phyloP scores from a whole-genome alignment of 1,139 yeast species.

The Yamadazyma mexicana region DNA sequence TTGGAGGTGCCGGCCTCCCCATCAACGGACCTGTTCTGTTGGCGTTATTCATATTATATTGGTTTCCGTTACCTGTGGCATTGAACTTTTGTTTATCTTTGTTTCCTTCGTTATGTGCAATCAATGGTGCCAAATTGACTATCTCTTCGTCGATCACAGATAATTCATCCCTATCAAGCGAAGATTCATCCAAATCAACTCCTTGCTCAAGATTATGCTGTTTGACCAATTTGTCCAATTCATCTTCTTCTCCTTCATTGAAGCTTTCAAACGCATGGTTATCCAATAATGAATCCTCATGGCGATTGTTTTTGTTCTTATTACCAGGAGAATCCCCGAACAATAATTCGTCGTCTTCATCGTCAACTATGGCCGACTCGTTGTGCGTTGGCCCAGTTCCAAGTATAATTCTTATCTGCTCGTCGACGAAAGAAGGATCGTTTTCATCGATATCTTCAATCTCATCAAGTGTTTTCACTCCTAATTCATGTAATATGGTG shows the following conservation, averaged over 20 bases:
- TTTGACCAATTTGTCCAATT: constrained; percentile 35
- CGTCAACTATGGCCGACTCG: constrained; percentile 20
- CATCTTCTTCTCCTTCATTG: constrained; percentile 42
- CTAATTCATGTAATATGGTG: constrained; percentile 39
- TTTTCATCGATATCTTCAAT: constrained; percentile 38
- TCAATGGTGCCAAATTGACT: constrained; percentile 40
- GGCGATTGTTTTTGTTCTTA: constrained; percentile 9
- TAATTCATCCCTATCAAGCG: constrained; percentile 21
- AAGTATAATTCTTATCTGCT: constrained; percentile 35
- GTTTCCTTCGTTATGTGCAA: constrained; percentile 32
- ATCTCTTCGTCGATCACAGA: constrained; percentile 41
- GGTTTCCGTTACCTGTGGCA: constrained; percentile 1
- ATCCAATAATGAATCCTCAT: constrained; percentile 15
- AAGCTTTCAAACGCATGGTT: constrained; percentile 21
- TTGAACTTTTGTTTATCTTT: constrained; percentile 5
- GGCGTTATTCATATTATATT: background rate
- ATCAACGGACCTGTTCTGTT: constrained; percentile 31
- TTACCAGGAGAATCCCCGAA: background rate
- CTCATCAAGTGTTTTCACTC: constrained; percentile 37
- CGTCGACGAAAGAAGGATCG: constrained; percentile 34
- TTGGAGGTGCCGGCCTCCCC: constrained; percentile 40
- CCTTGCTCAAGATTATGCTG: constrained; percentile 38
- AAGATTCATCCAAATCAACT: constrained; percentile 27
- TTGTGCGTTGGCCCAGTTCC: constrained; percentile 22
- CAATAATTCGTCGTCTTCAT: constrained; percentile 18